Conservation (phyloP, 164 flowering plant genomes). For the Litsea cubeba region DNA sequence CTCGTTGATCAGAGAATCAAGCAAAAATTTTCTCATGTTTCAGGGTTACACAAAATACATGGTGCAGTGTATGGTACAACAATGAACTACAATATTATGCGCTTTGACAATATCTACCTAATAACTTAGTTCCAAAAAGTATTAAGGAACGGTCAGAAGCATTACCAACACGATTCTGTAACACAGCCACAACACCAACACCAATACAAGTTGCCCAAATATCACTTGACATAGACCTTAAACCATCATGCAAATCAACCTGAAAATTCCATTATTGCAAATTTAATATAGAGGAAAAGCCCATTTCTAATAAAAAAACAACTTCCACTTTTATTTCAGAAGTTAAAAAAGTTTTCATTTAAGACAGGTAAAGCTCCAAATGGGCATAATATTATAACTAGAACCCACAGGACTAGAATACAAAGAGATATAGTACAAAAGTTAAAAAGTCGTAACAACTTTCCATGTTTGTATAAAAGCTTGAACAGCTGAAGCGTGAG, state of each 20-base stretch:
- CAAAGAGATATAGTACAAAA: neutral
- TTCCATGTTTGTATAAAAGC: neutral
- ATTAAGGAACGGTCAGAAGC: slow-evolving; percentile 2
- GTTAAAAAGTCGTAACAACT: neutral
- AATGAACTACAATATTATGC: too few species aligned
- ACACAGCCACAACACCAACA: slow-evolving; percentile 61
- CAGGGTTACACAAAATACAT: too few species aligned
- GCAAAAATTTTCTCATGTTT: too few species aligned
- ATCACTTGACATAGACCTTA: slow-evolving; percentile 34
- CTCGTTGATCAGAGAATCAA: too few species aligned
- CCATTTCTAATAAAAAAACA: neutral
- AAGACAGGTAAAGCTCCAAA: neutral
- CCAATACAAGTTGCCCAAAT: slow-evolving; percentile 67
- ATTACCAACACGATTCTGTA: slow-evolving; percentile 85
- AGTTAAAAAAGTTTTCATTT: neutral
- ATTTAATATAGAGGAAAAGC: neutral
- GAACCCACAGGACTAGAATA: neutral
- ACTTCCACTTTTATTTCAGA: too few species aligned
- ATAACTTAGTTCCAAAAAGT: too few species aligned
- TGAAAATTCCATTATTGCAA: slow-evolving; percentile 20
- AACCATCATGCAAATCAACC: slow-evolving; percentile 48
- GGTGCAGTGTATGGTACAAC: too few species aligned
- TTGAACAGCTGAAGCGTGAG: neutral
- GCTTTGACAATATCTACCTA: too few species aligned
- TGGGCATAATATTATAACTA: neutral